Conservation (phyloP, 495 filamentous ascomycete species). For the Tuber calosporum region DNA sequence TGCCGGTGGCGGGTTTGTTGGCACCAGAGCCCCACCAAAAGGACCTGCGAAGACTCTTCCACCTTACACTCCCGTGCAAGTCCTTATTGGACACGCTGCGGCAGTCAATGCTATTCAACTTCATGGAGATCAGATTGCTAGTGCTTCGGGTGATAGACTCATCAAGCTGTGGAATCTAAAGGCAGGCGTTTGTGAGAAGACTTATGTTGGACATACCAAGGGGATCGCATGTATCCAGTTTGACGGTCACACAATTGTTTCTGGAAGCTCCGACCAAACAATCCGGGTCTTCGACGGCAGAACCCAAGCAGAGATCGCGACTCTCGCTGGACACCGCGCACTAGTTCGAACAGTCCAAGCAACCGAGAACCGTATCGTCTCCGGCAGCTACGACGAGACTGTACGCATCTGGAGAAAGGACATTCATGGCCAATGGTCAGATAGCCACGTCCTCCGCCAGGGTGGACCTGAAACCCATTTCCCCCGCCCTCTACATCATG, state of each 20-base stretch:
- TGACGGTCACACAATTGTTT: slow-evolving; percentile 93
- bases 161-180: slow-evolving; percentile 92
- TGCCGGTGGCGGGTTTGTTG: slow-evolving; percentile 44
- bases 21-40: slow-evolving; percentile 6
- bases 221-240: slow-evolving; percentile 97
- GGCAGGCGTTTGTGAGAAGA: slow-evolving; percentile 64
- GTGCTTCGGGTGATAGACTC: slow-evolving; percentile 82
- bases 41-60: slow-evolving; percentile 45
- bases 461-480: slow-evolving; percentile 15
- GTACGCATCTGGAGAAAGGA: slow-evolving; percentile 91
- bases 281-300: slow-evolving; percentile 87
- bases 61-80: slow-evolving; percentile 70
- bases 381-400: slow-evolving; percentile 89
- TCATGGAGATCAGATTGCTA: slow-evolving; percentile 76
- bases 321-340: slow-evolving; percentile 67
- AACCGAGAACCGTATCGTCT: slow-evolving; percentile 79
- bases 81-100: slow-evolving; percentile 71
- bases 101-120: slow-evolving; percentile 97
- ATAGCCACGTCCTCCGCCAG: slow-evolving; percentile 64
- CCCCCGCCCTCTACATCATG: slow-evolving; percentile 7
- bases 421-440: slow-evolving; percentile 70
- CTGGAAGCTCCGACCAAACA: slow-evolving; percentile 88
- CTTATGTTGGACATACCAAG: slow-evolving; percentile 79
- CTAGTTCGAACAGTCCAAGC: slow-evolving; percentile 89
- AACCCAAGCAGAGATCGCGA: slow-evolving; percentile 79